phyloP scores from a whole-genome alignment of 495 filamentous ascomycete genomes.

The Aeminium ludgeri region DNA sequence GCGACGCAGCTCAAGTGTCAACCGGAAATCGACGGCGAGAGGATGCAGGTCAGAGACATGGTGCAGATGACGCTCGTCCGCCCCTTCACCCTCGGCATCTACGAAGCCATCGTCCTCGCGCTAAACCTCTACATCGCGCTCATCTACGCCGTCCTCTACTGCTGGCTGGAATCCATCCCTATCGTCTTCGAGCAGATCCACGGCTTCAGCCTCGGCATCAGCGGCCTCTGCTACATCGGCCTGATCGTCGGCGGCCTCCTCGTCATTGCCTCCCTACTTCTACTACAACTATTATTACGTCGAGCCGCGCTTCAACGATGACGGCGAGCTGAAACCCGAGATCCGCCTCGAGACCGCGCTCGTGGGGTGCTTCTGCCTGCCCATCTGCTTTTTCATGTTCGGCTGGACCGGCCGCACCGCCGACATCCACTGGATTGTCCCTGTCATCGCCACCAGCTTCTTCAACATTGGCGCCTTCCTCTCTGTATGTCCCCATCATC shows the following conservation, averaged over 20 bases:
- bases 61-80: constrained; percentile 39
- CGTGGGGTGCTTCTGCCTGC: constrained; percentile 32
- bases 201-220: constrained; percentile 39
- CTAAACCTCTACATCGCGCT: constrained; percentile 42
- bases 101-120: constrained; percentile 44
- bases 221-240: constrained; percentile 41
- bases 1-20: constrained; percentile 17
- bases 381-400: constrained; percentile 40
- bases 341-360: constrained; percentile 38
- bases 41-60: constrained; percentile 28
- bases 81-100: constrained; percentile 42
- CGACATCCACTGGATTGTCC: constrained; percentile 41
- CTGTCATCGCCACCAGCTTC: constrained; percentile 36
- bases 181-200: constrained; percentile 45
- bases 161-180: constrained; percentile 54
- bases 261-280: no score
- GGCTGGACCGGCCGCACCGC: constrained; percentile 36
- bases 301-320: constrained; percentile 29
- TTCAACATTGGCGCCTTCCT: constrained; percentile 26
- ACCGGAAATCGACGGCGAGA: constrained; percentile 19
- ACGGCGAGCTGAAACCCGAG: constrained; percentile 28
- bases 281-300: constrained; percentile 33
- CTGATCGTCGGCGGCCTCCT: constrained; percentile 37
- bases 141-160: constrained; percentile 48
- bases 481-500: no score